A percentile compares a stretch with the other conserved stretches of the same genome.
Conservation (phyloP, 257 asterid species). For the Sherardia arvensis region DNA sequence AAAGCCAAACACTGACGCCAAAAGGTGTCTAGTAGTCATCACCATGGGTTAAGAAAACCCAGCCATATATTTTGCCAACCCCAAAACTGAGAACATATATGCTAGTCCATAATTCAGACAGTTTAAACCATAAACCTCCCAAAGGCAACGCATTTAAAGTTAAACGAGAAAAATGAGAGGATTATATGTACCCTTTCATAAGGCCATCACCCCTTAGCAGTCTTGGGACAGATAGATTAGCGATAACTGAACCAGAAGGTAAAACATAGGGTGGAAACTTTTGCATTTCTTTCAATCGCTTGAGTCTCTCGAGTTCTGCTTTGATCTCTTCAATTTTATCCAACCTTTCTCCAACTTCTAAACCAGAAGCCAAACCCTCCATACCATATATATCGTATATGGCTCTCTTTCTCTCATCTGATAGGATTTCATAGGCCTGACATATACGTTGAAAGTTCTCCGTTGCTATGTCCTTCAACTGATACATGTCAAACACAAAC, state of each 20-base stretch:
- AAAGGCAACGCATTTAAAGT: background rate
- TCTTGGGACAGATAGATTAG: conserved; percentile 71
- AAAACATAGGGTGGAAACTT: conserved; percentile 47
- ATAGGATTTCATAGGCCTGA: conserved; percentile 90
- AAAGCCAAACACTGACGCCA: background rate
- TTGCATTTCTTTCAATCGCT: conserved; percentile 60
- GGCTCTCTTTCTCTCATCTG: conserved; percentile 63
- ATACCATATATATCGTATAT: conserved; percentile 93
- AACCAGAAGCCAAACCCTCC: conserved; percentile 91
- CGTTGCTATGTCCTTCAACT: conserved; percentile 96
- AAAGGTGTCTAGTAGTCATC: background rate
- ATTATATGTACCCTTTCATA: conserved; percentile 64
- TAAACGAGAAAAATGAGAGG: conserved; percentile 12
- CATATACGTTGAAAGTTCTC: conserved; percentile 95
- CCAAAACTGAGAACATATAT: background rate
- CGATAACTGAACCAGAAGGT: conserved; percentile 75
- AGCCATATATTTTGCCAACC: background rate
- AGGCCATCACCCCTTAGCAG: conserved; percentile 79
- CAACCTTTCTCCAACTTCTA: conserved; percentile 84
- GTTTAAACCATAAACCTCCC: background rate
- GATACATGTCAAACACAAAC: conserved; percentile 10
- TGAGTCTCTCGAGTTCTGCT: conserved; percentile 86
- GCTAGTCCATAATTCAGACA: background rate
- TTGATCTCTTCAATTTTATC: conserved; percentile 75
- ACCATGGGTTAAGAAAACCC: background rate